Percentiles rank a stretch among this genome's conserved stretches.
Evolutionary conservation across 1,284 basidiomycete genomes (phyloP).

Genomic region (Crucibulum parvulum): DNA sequence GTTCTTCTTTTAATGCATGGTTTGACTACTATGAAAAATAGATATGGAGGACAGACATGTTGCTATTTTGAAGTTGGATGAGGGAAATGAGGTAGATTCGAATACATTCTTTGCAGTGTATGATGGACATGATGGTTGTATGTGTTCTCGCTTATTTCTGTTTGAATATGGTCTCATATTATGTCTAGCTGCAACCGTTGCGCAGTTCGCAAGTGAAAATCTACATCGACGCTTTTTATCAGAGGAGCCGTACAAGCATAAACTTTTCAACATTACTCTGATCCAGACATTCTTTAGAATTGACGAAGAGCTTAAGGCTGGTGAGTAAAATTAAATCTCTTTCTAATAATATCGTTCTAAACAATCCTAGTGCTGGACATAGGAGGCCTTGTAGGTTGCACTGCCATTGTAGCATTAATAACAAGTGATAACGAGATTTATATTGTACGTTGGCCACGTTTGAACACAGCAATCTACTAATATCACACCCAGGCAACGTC

Average conservation of each 20-base stretch:
- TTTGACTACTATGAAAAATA: conserved; percentile 36
- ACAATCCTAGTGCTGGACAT: conserved; percentile 77
- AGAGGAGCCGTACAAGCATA: conserved; percentile 77
- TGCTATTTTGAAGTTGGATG: conserved; percentile 75
- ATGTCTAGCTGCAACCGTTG: conserved; percentile 81
- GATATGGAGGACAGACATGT: conserved; percentile 99
- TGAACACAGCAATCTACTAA: conserved; percentile 5
- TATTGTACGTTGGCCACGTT: conserved; percentile 60
- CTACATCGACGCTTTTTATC: conserved; percentile 83
- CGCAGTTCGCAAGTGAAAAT: conserved; percentile 90
- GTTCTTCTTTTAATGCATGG: conserved; percentile 4
- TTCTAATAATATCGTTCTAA: conserved; percentile 11
- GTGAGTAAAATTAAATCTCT: conserved; percentile 51
- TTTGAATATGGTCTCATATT: conserved; percentile 10
- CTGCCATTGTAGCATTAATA: conserved; percentile 89
- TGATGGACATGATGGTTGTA: conserved; percentile 94
- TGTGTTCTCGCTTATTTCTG: conserved; percentile 31
- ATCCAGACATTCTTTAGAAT: conserved; percentile 93
- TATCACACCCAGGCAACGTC: conserved; percentile 79
- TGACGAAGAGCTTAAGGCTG: conserved; percentile 91
- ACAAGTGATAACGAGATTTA: conserved; percentile 83
- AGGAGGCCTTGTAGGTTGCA: conserved; percentile 96
- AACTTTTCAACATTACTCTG: conserved; percentile 80
- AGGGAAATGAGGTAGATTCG: conserved; percentile 48
- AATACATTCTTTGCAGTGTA: conserved; percentile 96